Evolutionary conservation across 176 grass and related monocot genomes (phyloP).

Genomic region (Zoysia pacifica): DNA sequence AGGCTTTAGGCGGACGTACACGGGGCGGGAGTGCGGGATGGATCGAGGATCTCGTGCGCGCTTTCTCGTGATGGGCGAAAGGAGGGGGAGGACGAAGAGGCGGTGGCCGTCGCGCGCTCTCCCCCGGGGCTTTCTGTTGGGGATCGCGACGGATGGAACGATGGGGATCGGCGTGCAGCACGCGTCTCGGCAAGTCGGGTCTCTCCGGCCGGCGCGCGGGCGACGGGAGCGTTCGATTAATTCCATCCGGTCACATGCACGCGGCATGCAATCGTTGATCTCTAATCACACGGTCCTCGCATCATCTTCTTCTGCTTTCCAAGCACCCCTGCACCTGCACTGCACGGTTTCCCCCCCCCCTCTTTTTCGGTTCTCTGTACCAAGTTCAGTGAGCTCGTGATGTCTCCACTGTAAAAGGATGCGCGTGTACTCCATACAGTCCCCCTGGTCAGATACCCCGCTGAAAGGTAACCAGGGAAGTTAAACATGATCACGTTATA

Average conservation of each 20-base stretch:
- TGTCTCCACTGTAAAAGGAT: neutral
- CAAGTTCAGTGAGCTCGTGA: neutral
- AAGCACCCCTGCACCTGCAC: neutral
- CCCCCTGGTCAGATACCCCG: neutral
- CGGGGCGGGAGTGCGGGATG: neutral
- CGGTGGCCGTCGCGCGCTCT: constrained; percentile 5
- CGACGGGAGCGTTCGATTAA: neutral
- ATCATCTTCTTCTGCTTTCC: neutral
- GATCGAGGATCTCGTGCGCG: neutral
- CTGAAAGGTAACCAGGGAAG: neutral
- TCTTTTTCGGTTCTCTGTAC: neutral
- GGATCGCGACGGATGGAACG: neutral
- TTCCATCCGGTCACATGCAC: neutral
- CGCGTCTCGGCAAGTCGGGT: neutral
- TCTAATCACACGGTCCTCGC: neutral
- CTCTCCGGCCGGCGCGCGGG: neutral
- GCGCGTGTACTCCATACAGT: neutral
- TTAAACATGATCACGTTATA: neutral
- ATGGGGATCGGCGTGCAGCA: neutral
- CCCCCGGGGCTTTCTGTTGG: neutral
- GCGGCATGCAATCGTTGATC: neutral
- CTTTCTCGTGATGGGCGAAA: constrained; percentile 45
- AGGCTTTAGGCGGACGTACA: constrained; percentile 12
- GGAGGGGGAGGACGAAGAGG: neutral
- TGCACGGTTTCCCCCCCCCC: too few relatives aligned